Evolutionary conservation across 202 grass and related monocot genomes (phyloP).

Genomic region (Cymbopogon flexuosus): DNA sequence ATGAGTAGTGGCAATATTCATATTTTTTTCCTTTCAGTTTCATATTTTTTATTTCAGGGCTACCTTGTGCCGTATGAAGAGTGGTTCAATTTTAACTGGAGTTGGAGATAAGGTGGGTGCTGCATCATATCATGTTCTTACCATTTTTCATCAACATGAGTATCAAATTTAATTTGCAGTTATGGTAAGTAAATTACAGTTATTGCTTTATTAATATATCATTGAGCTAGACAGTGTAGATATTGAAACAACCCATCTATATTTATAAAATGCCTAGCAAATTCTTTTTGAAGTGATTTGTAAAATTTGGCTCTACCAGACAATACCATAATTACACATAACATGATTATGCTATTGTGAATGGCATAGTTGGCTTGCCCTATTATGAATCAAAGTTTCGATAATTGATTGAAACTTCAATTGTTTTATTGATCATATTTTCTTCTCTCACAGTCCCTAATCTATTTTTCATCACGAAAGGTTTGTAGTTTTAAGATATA

Average conservation of each 20-base stretch:
- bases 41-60: conserved; percentile 45
- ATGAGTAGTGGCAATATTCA: background rate
- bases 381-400: background rate
- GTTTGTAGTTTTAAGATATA: conserved; percentile 4
- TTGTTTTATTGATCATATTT: background rate
- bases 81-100: conserved; percentile 73
- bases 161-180: background rate
- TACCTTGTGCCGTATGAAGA: conserved; percentile 73
- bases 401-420: background rate
- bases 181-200: background rate
- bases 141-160: conserved; percentile 6
- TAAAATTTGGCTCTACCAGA: background rate
- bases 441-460: background rate
- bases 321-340: background rate
- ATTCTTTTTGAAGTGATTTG: background rate
- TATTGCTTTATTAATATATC: background rate
- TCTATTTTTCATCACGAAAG: background rate
- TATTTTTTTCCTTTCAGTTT: background rate
- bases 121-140: conserved; percentile 21
- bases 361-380: background rate
- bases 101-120: conserved; percentile 69
- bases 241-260: background rate
- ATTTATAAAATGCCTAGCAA: background rate
- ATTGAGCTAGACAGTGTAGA: background rate
- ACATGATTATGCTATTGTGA: background rate